These are phyloP conservation scores for Trichoderma sp. DNA, from an alignment of 2,329 filamentous ascomycete genomes.

Conservation along the genomic window DNA sequence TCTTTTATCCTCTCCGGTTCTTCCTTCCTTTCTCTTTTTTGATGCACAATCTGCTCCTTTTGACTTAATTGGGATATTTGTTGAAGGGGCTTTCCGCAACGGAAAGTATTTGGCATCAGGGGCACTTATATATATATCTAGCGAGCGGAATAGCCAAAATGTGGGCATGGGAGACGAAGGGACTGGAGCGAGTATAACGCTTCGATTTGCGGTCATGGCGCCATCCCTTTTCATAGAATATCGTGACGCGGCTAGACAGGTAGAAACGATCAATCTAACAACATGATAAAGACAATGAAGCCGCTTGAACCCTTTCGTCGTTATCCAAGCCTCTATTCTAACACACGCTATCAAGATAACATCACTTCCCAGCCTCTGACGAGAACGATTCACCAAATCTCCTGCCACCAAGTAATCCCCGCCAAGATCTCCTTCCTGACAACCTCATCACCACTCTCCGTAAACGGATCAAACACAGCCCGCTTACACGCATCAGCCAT, in stretches of 20 bases:
- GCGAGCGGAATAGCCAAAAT: not conserved
- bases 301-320: not conserved
- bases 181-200: too few species aligned
- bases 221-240: not conserved
- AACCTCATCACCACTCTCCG: conserved; percentile 44
- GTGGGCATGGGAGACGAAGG: too few species aligned
- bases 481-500: conserved; percentile 60
- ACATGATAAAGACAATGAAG: not conserved
- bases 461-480: conserved; percentile 54
- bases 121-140: not conserved
- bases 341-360: not conserved
- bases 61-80: not conserved
- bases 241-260: not conserved
- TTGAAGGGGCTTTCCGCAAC: not conserved
- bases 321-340: not conserved
- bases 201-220: not conserved
- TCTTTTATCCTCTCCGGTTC: too few species aligned
- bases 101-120: not conserved
- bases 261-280: conserved; percentile 1
- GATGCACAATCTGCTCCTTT: not conserved
- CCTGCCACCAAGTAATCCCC: conserved; percentile 55
- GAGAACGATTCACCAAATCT: conserved; percentile 49
- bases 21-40: not conserved
- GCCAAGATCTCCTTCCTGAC: conserved; percentile 45
- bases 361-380: not conserved